Evolutionary conservation across 2,329 filamentous ascomycete species (phyloP).

Genomic region (Penicillium sp.): DNA sequence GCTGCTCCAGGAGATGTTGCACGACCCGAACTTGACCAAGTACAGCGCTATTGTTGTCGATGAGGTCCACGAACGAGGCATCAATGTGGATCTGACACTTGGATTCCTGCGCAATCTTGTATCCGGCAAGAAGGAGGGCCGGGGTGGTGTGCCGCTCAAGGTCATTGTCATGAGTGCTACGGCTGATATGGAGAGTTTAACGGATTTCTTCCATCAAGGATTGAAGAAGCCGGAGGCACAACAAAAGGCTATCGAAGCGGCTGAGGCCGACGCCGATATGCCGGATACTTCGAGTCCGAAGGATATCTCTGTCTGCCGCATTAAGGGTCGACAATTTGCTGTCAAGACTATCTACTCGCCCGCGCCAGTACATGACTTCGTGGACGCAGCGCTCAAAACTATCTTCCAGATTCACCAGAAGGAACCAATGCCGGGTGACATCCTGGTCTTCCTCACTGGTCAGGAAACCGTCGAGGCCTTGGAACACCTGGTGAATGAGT

Average conservation of each 20-base stretch:
- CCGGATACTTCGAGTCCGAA: slow-evolving; percentile 43
- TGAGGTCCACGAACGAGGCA: slow-evolving; percentile 92
- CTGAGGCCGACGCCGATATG: slow-evolving; percentile 11
- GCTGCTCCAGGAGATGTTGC: slow-evolving; percentile 87
- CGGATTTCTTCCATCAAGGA: slow-evolving; percentile 65
- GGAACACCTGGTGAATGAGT: slow-evolving; percentile 77
- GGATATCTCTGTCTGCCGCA: slow-evolving; percentile 60
- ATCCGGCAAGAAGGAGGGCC: slow-evolving; percentile 55
- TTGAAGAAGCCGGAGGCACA: slow-evolving; percentile 12
- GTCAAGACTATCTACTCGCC: slow-evolving; percentile 75
- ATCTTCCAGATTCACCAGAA: slow-evolving; percentile 85
- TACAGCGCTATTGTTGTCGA: slow-evolving; percentile 93
- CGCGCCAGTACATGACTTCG: slow-evolving; percentile 73
- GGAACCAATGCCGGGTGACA: slow-evolving; percentile 88
- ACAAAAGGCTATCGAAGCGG: slow-evolving; percentile 10
- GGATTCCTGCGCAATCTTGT: slow-evolving; percentile 84
- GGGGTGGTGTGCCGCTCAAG: slow-evolving; percentile 74
- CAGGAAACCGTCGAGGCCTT: slow-evolving; percentile 88
- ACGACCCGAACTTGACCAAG: slow-evolving; percentile 74
- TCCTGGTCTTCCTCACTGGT: slow-evolving; percentile 86
- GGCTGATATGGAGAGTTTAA: slow-evolving; percentile 77
- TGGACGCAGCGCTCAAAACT: slow-evolving; percentile 74
- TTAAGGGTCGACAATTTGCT: slow-evolving; percentile 83
- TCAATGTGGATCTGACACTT: slow-evolving; percentile 87
- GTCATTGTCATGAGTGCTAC: slow-evolving; percentile 97